Evolutionary conservation across 257 asterid species (phyloP).

Genomic region (Solanum paucissectum): DNA sequence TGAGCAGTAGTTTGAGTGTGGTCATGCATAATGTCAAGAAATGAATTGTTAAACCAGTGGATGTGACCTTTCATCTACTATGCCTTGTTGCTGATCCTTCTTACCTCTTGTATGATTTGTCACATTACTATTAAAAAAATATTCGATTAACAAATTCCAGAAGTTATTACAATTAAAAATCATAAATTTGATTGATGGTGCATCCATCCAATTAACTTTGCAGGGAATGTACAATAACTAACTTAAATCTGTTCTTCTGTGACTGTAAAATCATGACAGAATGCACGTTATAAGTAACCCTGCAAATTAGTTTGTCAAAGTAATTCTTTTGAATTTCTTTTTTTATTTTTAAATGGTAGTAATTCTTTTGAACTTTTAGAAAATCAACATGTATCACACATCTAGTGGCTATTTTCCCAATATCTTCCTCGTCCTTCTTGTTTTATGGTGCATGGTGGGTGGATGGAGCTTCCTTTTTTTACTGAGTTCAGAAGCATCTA

Average conservation of each 20-base stretch:
- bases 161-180: neutral
- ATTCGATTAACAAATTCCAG: neutral
- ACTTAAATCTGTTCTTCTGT: neutral
- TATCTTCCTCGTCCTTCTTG: neutral
- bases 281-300: neutral
- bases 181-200: neutral
- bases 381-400: neutral
- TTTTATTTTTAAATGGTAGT: neutral
- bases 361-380: neutral
- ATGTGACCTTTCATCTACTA: neutral
- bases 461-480: neutral
- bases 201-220: neutral
- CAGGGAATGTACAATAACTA: neutral
- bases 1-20: neutral
- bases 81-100: neutral
- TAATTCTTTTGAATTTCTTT: neutral
- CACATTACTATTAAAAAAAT: neutral
- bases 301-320: neutral
- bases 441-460: neutral
- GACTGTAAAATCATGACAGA: neutral
- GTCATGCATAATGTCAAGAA: neutral
- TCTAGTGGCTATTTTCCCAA: neutral
- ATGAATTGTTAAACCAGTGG: neutral
- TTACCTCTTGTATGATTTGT: neutral
- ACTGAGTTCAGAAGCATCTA: neutral